A percentile compares a stretch with the other conserved stretches of the same genome.
These are phyloP conservation scores for Asterionellopsis glacialis DNA, from an alignment of 108 stramenopile species.

Conservation along the genomic window DNA sequence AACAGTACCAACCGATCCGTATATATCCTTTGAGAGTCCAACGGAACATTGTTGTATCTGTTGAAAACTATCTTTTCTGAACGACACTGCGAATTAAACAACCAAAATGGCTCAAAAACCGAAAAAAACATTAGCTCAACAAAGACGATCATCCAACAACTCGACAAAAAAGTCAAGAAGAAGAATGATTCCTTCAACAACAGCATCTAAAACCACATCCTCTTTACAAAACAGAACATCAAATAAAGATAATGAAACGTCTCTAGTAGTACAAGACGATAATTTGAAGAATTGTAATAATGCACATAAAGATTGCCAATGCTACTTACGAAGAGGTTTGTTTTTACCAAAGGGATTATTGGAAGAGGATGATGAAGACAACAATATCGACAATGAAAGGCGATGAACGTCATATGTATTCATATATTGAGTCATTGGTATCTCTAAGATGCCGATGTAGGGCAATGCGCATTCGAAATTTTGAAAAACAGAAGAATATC, in stretches of 20 bases:
- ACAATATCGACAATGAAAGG: too few species aligned
- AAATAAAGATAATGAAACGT: background rate
- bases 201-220: background rate
- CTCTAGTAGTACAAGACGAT: background rate
- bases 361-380: background rate
- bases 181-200: background rate
- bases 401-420: too few species aligned
- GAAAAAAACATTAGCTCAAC: background rate
- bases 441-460: too few species aligned
- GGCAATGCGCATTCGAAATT: too few species aligned
- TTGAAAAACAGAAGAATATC: too few species aligned
- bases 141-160: background rate
- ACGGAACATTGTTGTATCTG: too few species aligned
- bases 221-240: background rate
- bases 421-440: too few species aligned
- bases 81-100: too few species aligned
- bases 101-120: too few species aligned
- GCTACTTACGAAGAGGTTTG: background rate
- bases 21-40: too few species aligned
- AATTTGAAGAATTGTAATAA: background rate
- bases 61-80: too few species aligned
- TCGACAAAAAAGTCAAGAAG: background rate
- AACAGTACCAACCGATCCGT: background rate
- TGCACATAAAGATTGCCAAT: background rate
- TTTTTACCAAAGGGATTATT: slow-evolving; percentile 1